Base-by-base conservation (phyloP, 257 asterid genomes). In the Nicotiana attenuata region DNA sequence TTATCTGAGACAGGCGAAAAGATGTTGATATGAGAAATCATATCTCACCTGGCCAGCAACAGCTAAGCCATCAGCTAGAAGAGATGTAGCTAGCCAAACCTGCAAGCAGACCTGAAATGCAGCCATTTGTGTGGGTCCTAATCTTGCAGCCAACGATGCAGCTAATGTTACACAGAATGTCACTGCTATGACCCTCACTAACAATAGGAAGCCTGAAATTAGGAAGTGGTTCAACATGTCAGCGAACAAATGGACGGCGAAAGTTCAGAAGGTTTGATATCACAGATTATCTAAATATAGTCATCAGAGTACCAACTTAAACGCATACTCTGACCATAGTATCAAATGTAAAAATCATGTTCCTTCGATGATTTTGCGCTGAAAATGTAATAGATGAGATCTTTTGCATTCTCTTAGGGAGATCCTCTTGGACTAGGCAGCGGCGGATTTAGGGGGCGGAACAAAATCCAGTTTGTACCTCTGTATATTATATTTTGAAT, bases 51-150 rank as follows among this genome's bases (percentile, higher is more conserved):
- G 98, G 33, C 97, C 98, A 71, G 98, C 91, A 17, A 94, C 96
- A 6, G 98, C 97, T 65, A 94, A 86, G 17, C 97, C 98, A 50
- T 94, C 98, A 19, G 97, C 97, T 33, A 94, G 85, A 83, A 91
- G 93, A 56, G 98, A 94, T 15, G 96, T 85, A 31, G 98, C 94
- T 1, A 94, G 85, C 97, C 98, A 94, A 57, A 94, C 88, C 87
- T 94, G 98, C 88, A 92, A 84, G 90, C 97, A 94, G 76, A 94
- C 90, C 77, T 94, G 97, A 81, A 94, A 94, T 13, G 98, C 97
- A 75, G 98, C 98, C 98, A 94, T 92, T 76, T 91, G 86, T 17
- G 90, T 91, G 2, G 97, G 29, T 63, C 98, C 98, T 28, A 86
- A 88, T 57, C 94, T 85, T 8, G 97, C 98, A 31, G 97, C 97